Evolutionary conservation across 306 rosid genomes (phyloP).

Genomic region (Dicorynia guianensis): DNA sequence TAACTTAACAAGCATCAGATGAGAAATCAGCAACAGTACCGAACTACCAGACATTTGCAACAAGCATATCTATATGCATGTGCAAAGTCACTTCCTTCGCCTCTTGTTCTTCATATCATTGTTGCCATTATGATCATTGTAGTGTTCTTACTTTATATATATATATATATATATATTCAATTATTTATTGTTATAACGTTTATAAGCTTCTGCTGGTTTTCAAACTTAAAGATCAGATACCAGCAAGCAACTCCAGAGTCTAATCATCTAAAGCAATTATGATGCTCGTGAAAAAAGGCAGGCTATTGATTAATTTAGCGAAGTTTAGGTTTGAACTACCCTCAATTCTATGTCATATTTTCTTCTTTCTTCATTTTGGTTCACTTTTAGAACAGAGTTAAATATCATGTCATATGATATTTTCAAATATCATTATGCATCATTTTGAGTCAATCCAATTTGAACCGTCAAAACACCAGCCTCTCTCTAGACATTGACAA

Average conservation of each 20-base stretch:
- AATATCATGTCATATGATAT: conserved; percentile 1
- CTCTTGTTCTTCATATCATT: conserved; percentile 1
- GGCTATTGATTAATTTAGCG: not conserved
- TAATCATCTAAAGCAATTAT: not conserved
- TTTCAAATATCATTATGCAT: not conserved
- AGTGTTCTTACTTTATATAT: not conserved
- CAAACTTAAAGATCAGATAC: not conserved
- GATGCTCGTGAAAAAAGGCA: not conserved
- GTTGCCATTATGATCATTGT: not conserved
- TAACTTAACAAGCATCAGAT: conserved; percentile 12
- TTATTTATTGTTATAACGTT: not conserved
- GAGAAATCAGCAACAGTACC: not conserved
- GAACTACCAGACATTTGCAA: not conserved
- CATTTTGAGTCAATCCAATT: not conserved
- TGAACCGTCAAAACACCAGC: not conserved
- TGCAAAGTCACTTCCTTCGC: not conserved
- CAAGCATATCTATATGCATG: not conserved
- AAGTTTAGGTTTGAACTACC: not conserved
- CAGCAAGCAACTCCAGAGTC: not conserved
- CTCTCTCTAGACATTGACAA: not conserved
- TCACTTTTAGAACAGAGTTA: not conserved
- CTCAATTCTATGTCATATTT: not conserved
- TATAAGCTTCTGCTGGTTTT: not conserved
- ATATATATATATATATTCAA: too few species aligned
- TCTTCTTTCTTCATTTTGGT: not conserved